phyloP scores from a whole-genome alignment of 768 basidiomycete species.

The Mycena indigotica region DNA sequence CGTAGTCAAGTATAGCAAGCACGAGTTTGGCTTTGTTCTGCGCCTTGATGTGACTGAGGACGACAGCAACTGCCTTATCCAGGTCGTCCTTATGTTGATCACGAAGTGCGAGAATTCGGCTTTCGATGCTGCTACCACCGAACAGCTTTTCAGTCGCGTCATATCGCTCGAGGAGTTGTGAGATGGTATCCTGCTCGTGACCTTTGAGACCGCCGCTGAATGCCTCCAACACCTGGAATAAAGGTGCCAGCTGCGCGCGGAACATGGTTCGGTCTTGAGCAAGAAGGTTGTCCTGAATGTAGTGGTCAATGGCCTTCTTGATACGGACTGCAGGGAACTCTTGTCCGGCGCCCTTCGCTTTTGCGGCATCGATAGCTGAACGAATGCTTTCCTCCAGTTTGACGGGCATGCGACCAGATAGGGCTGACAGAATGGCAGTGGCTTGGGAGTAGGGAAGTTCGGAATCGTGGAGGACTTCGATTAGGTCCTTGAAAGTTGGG shows the following conservation, averaged over 20 bases:
- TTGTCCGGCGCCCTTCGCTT: conserved; percentile 65
- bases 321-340: conserved; percentile 92
- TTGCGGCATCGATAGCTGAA: conserved; percentile 72
- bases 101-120: conserved; percentile 84
- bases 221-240: conserved; percentile 77
- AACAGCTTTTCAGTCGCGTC: conserved; percentile 89
- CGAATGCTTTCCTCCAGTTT: conserved; percentile 90
- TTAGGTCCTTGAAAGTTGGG: conserved; percentile 82
- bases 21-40: conserved; percentile 90
- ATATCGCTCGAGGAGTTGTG: conserved; percentile 76
- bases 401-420: conserved; percentile 90
- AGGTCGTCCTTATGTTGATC: conserved; percentile 93
- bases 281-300: conserved; percentile 77
- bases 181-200: conserved; percentile 81
- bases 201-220: conserved; percentile 83
- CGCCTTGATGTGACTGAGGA: conserved; percentile 95
- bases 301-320: conserved; percentile 85
- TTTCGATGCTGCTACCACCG: conserved; percentile 92
- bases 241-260: conserved; percentile 64
- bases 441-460: conserved; percentile 90
- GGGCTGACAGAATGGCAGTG: conserved; percentile 77
- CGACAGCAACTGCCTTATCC: conserved; percentile 81
- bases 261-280: conserved; percentile 82
- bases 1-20: conserved; percentile 82
- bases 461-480: conserved; percentile 77